A percentile compares a stretch with the other conserved stretches of the same genome.
phyloP scores from a whole-genome alignment of 257 asterid genomes.

The Solanum okadae region DNA sequence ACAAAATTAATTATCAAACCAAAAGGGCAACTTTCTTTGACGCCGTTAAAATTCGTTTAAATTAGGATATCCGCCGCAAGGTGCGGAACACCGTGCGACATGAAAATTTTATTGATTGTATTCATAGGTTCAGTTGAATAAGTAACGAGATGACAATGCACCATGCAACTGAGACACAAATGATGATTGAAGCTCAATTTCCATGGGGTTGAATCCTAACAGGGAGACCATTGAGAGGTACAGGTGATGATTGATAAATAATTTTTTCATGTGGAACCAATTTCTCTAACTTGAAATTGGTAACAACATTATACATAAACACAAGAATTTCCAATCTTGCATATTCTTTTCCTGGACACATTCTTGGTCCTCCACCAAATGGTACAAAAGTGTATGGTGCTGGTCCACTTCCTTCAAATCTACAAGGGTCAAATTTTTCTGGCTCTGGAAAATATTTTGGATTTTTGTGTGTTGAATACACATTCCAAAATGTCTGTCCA shows the following conservation, averaged over 20 bases:
- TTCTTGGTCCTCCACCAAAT: constrained; percentile 12
- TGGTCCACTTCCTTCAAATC: background rate
- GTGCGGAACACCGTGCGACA: too few species aligned
- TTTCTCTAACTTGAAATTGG: constrained; percentile 13
- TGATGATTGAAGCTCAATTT: background rate
- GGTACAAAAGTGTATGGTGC: background rate
- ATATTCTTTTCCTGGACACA: background rate
- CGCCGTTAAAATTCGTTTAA: too few species aligned
- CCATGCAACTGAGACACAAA: background rate
- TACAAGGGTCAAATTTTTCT: background rate
- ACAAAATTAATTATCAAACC: too few species aligned
- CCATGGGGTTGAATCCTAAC: constrained; percentile 13
- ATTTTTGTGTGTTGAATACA: constrained; percentile 19
- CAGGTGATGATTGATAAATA: constrained; percentile 13
- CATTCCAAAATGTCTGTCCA: constrained; percentile 23
- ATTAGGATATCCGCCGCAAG: too few species aligned
- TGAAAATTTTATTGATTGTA: too few species aligned
- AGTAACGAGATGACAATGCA: too few species aligned
- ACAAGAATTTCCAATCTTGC: background rate
- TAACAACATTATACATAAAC: constrained; percentile 5
- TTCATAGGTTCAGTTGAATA: too few species aligned
- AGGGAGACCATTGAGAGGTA: constrained; percentile 20
- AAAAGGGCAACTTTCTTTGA: too few species aligned
- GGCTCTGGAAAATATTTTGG: constrained; percentile 6
- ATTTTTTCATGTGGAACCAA: constrained; percentile 10